Evolutionary conservation across 805 yeast species (phyloP).

Genomic region (Ogataea neopini): DNA sequence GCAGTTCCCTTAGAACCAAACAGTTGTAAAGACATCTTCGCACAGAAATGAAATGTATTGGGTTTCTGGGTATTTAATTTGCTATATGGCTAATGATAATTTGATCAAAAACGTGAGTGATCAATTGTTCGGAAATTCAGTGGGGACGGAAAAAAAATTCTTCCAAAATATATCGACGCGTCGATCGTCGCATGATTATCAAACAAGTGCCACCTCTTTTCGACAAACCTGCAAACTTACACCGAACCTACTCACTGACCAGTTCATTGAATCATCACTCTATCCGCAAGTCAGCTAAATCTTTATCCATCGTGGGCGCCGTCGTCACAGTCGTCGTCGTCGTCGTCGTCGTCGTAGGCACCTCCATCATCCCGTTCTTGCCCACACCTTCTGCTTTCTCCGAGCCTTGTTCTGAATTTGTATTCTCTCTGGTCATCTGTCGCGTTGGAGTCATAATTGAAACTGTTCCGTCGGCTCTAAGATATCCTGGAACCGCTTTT

Average conservation of each 20-base stretch:
- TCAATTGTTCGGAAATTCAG: neutral
- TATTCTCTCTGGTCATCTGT: neutral
- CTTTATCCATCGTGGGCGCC: neutral
- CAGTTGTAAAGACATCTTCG: constrained; percentile 32
- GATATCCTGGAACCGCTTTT: constrained; percentile 31
- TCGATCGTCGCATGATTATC: neutral
- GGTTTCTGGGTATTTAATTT: neutral
- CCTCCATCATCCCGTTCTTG: neutral
- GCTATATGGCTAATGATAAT: no score
- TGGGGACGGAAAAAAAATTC: constrained; percentile 1
- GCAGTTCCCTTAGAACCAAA: constrained; percentile 34
- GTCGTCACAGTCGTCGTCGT: neutral
- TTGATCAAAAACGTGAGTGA: neutral
- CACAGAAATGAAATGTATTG: neutral
- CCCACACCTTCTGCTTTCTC: neutral
- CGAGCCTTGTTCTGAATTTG: no score
- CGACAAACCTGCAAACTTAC: no score
- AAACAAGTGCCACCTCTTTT: no score
- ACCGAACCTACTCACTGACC: no score
- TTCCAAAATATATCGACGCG: neutral
- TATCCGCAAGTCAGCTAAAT: neutral
- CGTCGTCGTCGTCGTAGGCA: neutral
- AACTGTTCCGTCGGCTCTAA: constrained; percentile 23
- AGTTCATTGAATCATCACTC: no score
- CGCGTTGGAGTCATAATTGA: constrained; percentile 31